Base-by-base conservation (phyloP, 225 moss, liverwort and hornwort genomes). In the Climacium dendroides region DNA sequence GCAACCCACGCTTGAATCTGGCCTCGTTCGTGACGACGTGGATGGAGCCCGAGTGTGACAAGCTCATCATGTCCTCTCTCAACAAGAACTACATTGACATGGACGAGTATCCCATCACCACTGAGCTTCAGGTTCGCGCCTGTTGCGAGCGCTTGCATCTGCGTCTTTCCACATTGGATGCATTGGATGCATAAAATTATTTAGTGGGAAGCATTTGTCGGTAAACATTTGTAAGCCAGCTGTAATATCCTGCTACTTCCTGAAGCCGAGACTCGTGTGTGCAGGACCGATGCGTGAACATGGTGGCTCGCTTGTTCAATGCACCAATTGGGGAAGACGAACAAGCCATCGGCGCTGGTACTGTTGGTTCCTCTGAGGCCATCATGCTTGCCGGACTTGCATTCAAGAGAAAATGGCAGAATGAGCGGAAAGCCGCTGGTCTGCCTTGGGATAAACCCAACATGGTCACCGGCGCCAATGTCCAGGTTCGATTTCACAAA, bases 21-120 rank as follows among this genome's bases (percentile, higher is more conserved):
- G 94, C 94, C 24, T 94, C 94, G 55, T 94, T 94, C 79, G 94
- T 94, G 69, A 94, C 94, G 15, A 94, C 94, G 47, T 94, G 94
- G 94, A 94, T 94, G 94, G 94, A 94, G 89, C 94, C 94, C 24
- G 94, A 94, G 89, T 94, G 93, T 61, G 93, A 94, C 84, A 94
- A 94, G 70, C 91, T 94, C 72, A 94, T 94, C 53, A 81, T 90
- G 93, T 30, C 91, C 16, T 80, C 94, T 71, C 87, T 94, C 72
- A 94, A 93, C 81, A 94, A 94, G 85, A 94, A 94, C 77, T 94
- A 94, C 82, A 94, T 94, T 69, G 94, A 94, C 86, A 94, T 94
- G 94, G 94, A 94, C 80, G 98, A 98, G 89, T 98, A 98, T 77
- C 97, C 98, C 17, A 93, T 97, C 87, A 98, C 98, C 79, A 94